Percentiles rank a stretch among this genome's conserved stretches.
Evolutionary conservation across 306 rosid genomes (phyloP).

Genomic region (Dicorynia guianensis): DNA sequence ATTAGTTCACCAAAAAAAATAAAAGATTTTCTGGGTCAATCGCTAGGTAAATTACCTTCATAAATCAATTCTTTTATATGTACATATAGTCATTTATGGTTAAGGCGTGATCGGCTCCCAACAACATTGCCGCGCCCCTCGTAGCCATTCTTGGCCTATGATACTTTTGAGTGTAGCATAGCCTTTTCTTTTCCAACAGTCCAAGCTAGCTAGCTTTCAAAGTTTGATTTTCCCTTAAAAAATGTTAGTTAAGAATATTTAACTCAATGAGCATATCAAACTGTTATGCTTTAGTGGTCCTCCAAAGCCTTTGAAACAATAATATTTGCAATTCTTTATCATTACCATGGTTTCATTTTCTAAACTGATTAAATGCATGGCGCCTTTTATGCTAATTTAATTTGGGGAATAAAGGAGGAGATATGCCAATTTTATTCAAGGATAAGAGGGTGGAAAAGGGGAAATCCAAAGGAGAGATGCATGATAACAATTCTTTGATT

Average conservation of each 20-base stretch:
- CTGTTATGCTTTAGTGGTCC: conserved; percentile 87
- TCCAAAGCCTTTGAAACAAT: conserved; percentile 33
- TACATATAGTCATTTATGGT: conserved; percentile 33
- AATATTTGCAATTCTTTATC: background rate
- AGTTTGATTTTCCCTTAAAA: conserved; percentile 37
- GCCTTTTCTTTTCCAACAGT: conserved; percentile 76
- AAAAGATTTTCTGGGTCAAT: conserved; percentile 39
- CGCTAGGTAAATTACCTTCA: conserved; percentile 49
- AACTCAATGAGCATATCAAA: conserved; percentile 72
- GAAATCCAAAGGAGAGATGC: no score
- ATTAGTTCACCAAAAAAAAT: no score
- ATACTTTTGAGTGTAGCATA: conserved; percentile 61
- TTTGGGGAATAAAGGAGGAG: conserved; percentile 39
- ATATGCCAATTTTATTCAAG: conserved; percentile 1
- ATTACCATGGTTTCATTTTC: conserved; percentile 12
- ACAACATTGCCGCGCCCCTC: conserved; percentile 41
- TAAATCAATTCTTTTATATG: conserved; percentile 32
- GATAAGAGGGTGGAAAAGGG: background rate
- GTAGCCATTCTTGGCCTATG: conserved; percentile 62
- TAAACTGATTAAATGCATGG: conserved; percentile 31
- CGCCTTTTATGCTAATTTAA: conserved; percentile 33
- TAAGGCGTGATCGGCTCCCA: conserved; percentile 51
- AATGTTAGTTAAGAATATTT: conserved; percentile 53
- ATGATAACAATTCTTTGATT: no score
- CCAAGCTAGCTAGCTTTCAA: conserved; percentile 53